phyloP scores from a whole-genome alignment of 257 asterid genomes.

The Paulownia fortunei region DNA sequence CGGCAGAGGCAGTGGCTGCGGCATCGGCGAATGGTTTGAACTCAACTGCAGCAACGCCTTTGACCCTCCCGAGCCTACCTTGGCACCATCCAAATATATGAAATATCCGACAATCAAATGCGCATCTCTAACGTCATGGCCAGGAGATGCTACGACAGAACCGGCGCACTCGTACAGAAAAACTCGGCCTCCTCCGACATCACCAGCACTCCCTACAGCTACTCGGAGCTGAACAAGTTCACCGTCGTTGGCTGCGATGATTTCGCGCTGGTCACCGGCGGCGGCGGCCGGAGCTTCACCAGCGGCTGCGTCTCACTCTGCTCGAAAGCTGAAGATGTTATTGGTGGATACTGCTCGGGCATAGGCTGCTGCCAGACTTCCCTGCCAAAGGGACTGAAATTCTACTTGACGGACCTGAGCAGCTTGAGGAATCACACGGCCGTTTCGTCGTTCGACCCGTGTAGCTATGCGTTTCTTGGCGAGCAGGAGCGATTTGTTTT shows the following conservation, averaged over 20 bases:
- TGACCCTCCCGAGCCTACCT: slow-evolving; percentile 33
- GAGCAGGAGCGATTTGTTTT: slow-evolving; percentile 49
- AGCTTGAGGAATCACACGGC: slow-evolving; percentile 42
- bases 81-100: slow-evolving; percentile 32
- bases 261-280: slow-evolving; percentile 39
- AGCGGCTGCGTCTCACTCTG: slow-evolving; percentile 67
- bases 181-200: slow-evolving; percentile 40
- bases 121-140: slow-evolving; percentile 56
- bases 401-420: neutral
- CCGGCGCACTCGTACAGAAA: slow-evolving; percentile 24
- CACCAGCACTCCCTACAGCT: slow-evolving; percentile 44
- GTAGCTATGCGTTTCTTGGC: slow-evolving; percentile 76
- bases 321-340: slow-evolving; percentile 41
- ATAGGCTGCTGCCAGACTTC: slow-evolving; percentile 82
- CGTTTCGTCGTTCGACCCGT: slow-evolving; percentile 51
- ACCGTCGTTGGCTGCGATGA: slow-evolving; percentile 74
- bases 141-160: slow-evolving; percentile 46
- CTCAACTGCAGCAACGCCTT: slow-evolving; percentile 52
- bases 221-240: slow-evolving; percentile 60
- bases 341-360: slow-evolving; percentile 59
- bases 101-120: slow-evolving; percentile 59
- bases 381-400: slow-evolving; percentile 54
- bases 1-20: slow-evolving; percentile 40
- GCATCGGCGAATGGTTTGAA: slow-evolving; percentile 15
- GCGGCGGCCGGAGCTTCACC: slow-evolving; percentile 32